A percentile compares a stretch with the other conserved stretches of the same genome.
These are phyloP conservation scores for Amphibolis antarctica DNA, from an alignment of 106 monocot species.

Conservation along the genomic window DNA sequence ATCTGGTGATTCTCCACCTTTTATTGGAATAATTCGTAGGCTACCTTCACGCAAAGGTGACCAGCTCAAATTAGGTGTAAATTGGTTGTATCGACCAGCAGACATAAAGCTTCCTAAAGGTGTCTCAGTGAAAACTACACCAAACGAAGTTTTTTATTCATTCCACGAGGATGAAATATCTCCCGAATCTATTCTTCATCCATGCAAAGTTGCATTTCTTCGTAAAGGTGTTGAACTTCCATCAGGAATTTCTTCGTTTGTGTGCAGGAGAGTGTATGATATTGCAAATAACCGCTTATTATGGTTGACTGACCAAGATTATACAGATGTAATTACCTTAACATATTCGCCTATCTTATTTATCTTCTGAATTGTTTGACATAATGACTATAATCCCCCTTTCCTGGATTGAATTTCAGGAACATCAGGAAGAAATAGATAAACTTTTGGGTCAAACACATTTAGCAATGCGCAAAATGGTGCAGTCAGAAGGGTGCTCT, in stretches of 20 bases:
- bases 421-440: conserved; percentile 87
- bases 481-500: conserved; percentile 79
- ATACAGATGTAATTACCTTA: conserved; percentile 60
- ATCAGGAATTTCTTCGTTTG: conserved; percentile 66
- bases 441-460: conserved; percentile 54
- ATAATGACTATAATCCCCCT: too few species aligned
- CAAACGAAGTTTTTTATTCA: conserved; percentile 86
- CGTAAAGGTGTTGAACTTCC: conserved; percentile 73
- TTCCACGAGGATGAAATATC: too few species aligned
- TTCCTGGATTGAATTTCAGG: too few species aligned
- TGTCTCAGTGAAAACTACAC: conserved; percentile 46
- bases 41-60: conserved; percentile 33
- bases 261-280: conserved; percentile 87
- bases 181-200: conserved; percentile 79
- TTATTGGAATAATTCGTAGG: conserved; percentile 84
- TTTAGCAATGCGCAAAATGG: conserved; percentile 83
- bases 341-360: too few species aligned
- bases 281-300: conserved; percentile 85
- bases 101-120: conserved; percentile 64
- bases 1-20: conserved; percentile 68
- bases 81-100: conserved; percentile 86
- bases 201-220: conserved; percentile 88
- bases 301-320: conserved; percentile 92
- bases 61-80: conserved; percentile 65
- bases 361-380: too few species aligned